Base-by-base conservation (phyloP, 495 filamentous ascomycete species). In the Bacidia gigantensis region DNA sequence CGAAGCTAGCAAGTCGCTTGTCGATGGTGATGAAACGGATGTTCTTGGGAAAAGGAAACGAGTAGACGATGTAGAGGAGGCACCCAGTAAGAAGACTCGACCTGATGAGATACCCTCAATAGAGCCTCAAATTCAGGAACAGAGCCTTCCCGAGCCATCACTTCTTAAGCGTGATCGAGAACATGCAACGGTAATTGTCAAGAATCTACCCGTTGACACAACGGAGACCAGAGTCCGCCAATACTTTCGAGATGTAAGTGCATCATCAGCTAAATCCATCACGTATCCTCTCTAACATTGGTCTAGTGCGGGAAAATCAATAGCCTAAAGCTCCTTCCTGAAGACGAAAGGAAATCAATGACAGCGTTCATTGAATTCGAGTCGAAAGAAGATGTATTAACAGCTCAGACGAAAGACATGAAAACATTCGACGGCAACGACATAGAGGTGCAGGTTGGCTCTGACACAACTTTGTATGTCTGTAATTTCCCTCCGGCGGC, bases 401-500 rank as follows among this genome's bases (percentile, higher is more conserved):
- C 80, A 1, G 90, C 90, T n/a, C 72, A 87, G 53, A 81, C 86
- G 10, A 80, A 83, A 46, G 81, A 90, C 58, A 76, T 79, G 58
- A 94, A 92, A 61, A 73, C 69, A 47, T 78, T 95, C 57, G 78
- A 79, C 45, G 81, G 80, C 9, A 69, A 76, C 24, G 72, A 77
- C 44, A 83, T 98, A 40, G 72, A 78, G 48, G 83, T 97, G 22
- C 72, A 77, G 38, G 65, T 84, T 32, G 89, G 81, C 26, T 77
- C 81, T 18, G 80, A 79, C 43, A 76, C 84, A 56, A 95, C 86
- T 3, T 68, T 98, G 18, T 98, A 80, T 64, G 85, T 96, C 2
- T 83, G 89, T 23, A 98, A 97, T 60, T 97, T 87, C 62, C 87
- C 89, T 3, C 82, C 88, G 14, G 73, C 81, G 14, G 84, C 88